Evolutionary conservation across 2,329 filamentous ascomycete genomes (phyloP).

Genomic region (Penicillium oxalicum): DNA sequence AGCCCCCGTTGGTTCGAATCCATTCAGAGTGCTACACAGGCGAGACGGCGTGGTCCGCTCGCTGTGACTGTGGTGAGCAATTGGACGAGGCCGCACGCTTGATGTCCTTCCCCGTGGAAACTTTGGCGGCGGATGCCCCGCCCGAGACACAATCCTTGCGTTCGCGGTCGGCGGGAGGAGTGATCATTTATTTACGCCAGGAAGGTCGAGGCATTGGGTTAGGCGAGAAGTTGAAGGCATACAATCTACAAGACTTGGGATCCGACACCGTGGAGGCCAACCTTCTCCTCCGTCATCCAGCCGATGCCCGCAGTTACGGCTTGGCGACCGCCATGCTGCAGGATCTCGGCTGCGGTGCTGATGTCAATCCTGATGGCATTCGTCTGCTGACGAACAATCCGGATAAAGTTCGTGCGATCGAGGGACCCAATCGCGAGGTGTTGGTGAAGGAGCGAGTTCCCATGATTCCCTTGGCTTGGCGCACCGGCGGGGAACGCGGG

Average conservation of each 20-base stretch:
- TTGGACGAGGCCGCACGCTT: conserved; percentile 90
- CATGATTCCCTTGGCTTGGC: conserved; percentile 95
- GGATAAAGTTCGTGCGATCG: conserved; percentile 90
- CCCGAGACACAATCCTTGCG: conserved; percentile 29
- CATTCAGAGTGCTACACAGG: conserved; percentile 98
- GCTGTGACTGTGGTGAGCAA: conserved; percentile 97
- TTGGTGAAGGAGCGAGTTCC: conserved; percentile 83
- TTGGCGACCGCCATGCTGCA: conserved; percentile 91
- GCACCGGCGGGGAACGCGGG: conserved; percentile 67
- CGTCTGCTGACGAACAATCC: conserved; percentile 92
- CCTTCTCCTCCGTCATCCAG: conserved; percentile 79
- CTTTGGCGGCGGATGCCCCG: conserved; percentile 24
- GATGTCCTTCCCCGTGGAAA: conserved; percentile 64
- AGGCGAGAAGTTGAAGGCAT: conserved; percentile 93
- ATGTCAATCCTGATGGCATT: conserved; percentile 57
- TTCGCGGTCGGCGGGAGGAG: conserved; percentile 62
- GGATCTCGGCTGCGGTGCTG: conserved; percentile 67
- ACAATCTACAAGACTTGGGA: conserved; percentile 93
- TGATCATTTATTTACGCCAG: conserved; percentile 92
- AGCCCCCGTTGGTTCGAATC: conserved; percentile 77
- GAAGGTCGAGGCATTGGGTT: conserved; percentile 94
- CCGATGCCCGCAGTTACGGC: conserved; percentile 90
- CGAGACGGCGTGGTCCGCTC: conserved; percentile 95
- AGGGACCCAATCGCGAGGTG: conserved; percentile 83
- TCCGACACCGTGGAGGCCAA: conserved; percentile 98